Evolutionary conservation across 164 flowering plant genomes (phyloP), one percentile per base, ranked within the genome.

Genomic region (Tinospora cordifolia): DNA sequence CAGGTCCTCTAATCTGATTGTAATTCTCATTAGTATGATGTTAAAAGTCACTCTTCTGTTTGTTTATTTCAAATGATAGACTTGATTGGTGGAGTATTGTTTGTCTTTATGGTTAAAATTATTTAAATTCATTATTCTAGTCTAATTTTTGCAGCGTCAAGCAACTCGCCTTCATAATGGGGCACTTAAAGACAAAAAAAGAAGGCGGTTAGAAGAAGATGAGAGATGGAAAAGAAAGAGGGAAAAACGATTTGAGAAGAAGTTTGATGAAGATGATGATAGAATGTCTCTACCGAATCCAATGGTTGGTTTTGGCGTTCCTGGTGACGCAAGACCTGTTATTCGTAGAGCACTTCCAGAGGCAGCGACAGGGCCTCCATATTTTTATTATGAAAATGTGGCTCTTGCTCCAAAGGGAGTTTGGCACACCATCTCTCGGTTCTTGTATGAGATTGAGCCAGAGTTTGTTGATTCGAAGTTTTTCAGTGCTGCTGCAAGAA

Each of bases 361-460:
- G 69, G 83, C 75, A 40, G 92, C 94, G 4, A 57, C 69, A 17
- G 96, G 94, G 1, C 99, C 96, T 4, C 99, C 98, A 0, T 95
- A 72, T 66, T 95, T 95, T 40, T 95, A 89, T 54, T 95, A 86
- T 69, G 99, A 95, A 75, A 95, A 95, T 74, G 98, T 95, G 10
- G 98, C 98, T 2, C 82, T 89, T 47, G 85, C 98, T 57, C 98
- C 98, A 0, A 92, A 87, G 70, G 98, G 97, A 1, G 97, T 87
- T 15, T 95, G 99, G 99, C 73, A 76, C 21, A 86, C 88, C 0
- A 92, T 95, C 11, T 86, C 94, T 0, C 74, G 94, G 6, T 87
- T 85, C 67, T 68, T 95, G 6, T 87, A 79, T 79, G 96, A 87
- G 24, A 81, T 92, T 1, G 87, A 89, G 49, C 99, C 98, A 0